These are phyloP conservation scores for Phaffia tasmanica DNA, from an alignment of 768 basidiomycete genomes.

Conservation along the genomic window DNA sequence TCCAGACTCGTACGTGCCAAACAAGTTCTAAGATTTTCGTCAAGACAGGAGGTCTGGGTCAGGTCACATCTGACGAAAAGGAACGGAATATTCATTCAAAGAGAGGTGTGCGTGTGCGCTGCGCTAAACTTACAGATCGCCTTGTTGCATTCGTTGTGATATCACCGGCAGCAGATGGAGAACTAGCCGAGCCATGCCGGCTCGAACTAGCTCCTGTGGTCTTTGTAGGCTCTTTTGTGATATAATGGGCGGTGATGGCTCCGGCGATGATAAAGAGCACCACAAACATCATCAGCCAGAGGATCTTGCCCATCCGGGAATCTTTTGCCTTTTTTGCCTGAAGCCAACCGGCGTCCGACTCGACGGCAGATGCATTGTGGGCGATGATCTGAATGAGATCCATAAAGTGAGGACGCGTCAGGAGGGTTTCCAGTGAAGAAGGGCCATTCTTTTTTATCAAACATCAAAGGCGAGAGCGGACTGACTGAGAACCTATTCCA, in stretches of 20 bases:
- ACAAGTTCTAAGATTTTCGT: too few relatives aligned
- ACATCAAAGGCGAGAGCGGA: neutral
- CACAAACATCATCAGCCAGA: neutral
- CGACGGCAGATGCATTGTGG: neutral
- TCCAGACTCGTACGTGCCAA: neutral
- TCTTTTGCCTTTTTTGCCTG: conserved; percentile 5
- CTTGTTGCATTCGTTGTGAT: neutral
- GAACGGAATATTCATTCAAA: neutral
- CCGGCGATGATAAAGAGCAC: conserved; percentile 4
- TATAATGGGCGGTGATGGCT: neutral
- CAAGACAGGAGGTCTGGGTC: too few relatives aligned
- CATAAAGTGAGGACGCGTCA: neutral
- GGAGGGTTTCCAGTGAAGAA: neutral
- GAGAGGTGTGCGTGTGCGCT: neutral
- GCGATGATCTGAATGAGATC: conserved; percentile 6
- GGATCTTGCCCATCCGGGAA: conserved; percentile 8
- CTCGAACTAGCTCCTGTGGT: neutral
- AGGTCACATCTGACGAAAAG: too few relatives aligned
- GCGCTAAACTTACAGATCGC: neutral
- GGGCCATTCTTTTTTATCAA: neutral
- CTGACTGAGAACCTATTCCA: conserved; percentile 14
- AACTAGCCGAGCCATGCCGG: neutral
- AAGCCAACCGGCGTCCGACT: conserved; percentile 16
- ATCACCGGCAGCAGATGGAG: neutral
- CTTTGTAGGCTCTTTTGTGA: neutral